A percentile compares a stretch with the other conserved stretches of the same genome.
Evolutionary conservation across 2,329 filamentous ascomycete genomes (phyloP).

Genomic region (Alternaria consortialis): DNA sequence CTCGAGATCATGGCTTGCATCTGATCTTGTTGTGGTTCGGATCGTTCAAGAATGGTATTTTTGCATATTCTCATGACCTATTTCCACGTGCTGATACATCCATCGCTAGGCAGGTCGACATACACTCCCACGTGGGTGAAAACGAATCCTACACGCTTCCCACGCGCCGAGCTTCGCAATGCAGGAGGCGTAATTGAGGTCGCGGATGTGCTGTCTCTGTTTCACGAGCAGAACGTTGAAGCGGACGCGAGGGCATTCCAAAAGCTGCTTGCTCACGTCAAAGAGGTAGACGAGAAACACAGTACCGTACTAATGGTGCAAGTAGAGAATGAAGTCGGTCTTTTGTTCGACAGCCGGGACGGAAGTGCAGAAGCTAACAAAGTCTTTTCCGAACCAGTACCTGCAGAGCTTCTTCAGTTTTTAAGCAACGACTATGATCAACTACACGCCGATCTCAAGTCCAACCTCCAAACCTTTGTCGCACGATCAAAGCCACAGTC

Average conservation of each 20-base stretch:
- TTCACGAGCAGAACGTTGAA: constrained; percentile 47
- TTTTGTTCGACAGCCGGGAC: constrained; percentile 61
- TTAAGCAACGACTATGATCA: constrained; percentile 40
- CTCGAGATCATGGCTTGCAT: constrained; percentile 50
- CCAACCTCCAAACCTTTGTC: constrained; percentile 12
- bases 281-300: constrained; percentile 57
- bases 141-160: constrained; percentile 47
- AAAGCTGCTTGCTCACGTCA: constrained; percentile 52
- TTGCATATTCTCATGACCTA: neutral
- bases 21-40: constrained; percentile 60
- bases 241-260: constrained; percentile 54
- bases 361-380: constrained; percentile 50
- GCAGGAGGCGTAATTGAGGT: constrained; percentile 32
- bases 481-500: constrained; percentile 16
- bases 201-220: constrained; percentile 38
- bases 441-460: constrained; percentile 31
- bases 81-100: neutral
- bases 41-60: constrained; percentile 57
- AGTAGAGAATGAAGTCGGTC: constrained; percentile 65
- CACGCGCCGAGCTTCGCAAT: constrained; percentile 33
- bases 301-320: constrained; percentile 65
- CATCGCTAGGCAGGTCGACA: constrained; percentile 23
- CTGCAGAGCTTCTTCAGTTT: constrained; percentile 47
- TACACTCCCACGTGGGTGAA: constrained; percentile 42
- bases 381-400: constrained; percentile 51